Conservation (phyloP, 441 rosid genomes). For the Bocquillonia castaneifolia region DNA sequence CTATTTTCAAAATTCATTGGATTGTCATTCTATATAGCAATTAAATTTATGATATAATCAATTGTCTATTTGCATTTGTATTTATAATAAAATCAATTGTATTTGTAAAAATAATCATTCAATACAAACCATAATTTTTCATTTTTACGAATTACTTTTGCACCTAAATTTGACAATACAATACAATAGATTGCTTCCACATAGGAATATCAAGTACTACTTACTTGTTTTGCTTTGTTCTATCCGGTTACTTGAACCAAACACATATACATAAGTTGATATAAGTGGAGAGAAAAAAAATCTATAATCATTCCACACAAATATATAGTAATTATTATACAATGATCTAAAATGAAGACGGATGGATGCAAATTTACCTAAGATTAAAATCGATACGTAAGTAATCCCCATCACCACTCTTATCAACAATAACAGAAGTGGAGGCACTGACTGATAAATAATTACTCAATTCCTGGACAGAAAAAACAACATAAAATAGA, state of each 20-base stretch:
- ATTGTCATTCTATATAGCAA: background rate
- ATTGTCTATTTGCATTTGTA: too few species aligned
- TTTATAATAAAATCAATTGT: too few species aligned
- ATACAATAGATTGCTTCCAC: background rate
- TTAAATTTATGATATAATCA: too few species aligned
- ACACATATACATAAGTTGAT: background rate
- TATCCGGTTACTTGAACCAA: background rate
- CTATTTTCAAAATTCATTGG: background rate
- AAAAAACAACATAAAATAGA: slow-evolving; percentile 16
- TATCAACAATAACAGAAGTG: slow-evolving; percentile 82
- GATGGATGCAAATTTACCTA: slow-evolving; percentile 39
- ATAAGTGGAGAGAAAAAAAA: too few species aligned
- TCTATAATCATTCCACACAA: too few species aligned
- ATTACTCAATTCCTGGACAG: slow-evolving; percentile 75
- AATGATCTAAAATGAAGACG: background rate
- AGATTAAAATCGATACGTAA: slow-evolving; percentile 89
- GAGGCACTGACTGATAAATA: slow-evolving; percentile 71
- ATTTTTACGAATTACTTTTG: background rate
- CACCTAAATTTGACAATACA: background rate
- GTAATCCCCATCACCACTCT: slow-evolving; percentile 85
- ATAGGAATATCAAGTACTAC: background rate
- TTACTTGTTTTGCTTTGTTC: background rate
- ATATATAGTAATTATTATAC: too few species aligned
- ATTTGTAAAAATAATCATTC: background rate
- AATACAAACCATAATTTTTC: background rate